These are phyloP conservation scores for Phaeoacremonium minimum DNA, from an alignment of 2,329 filamentous ascomycete genomes.

Conservation along the genomic window DNA sequence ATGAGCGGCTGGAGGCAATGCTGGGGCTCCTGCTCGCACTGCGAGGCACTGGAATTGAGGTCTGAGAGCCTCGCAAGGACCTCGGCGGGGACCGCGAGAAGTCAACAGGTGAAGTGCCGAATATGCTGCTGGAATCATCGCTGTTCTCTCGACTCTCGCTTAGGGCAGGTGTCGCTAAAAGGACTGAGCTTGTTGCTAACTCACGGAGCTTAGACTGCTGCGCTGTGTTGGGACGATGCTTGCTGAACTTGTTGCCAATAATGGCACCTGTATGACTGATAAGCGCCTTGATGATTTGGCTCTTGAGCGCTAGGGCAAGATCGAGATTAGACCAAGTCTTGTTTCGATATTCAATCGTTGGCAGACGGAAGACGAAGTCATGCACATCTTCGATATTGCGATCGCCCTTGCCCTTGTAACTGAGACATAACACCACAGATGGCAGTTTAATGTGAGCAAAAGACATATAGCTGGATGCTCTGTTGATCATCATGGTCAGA, in stretches of 20 bases:
- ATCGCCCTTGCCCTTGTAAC: constrained; percentile 93
- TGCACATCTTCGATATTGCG: constrained; percentile 96
- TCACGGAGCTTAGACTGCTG: constrained; percentile 78
- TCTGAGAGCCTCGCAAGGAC: constrained; percentile 45
- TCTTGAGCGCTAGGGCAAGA: constrained; percentile 86
- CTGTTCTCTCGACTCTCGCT: constrained; percentile 39
- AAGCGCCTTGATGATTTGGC: constrained; percentile 86
- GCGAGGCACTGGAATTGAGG: constrained; percentile 38
- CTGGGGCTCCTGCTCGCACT: constrained; percentile 50
- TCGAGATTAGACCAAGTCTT: constrained; percentile 99
- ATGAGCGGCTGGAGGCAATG: constrained; percentile 41
- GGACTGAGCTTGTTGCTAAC: constrained; percentile 71
- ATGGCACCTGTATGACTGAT: constrained; percentile 96
- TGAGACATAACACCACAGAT: constrained; percentile 90
- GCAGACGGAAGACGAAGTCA: constrained; percentile 94
- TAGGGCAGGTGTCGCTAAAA: constrained; percentile 44
- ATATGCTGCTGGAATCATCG: constrained; percentile 53
- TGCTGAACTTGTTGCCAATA: constrained; percentile 93
- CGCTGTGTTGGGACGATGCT: constrained; percentile 76
- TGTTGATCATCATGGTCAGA: constrained; percentile 91
- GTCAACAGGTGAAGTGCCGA: constrained; percentile 49
- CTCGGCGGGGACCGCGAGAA: constrained; percentile 55
- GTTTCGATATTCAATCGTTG: constrained; percentile 92
- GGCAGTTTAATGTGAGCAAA: constrained; percentile 93
- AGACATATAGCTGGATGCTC: constrained; percentile 96